phyloP scores from a whole-genome alignment of 441 rosid genomes.

The Pelargonium cotyledonis region DNA sequence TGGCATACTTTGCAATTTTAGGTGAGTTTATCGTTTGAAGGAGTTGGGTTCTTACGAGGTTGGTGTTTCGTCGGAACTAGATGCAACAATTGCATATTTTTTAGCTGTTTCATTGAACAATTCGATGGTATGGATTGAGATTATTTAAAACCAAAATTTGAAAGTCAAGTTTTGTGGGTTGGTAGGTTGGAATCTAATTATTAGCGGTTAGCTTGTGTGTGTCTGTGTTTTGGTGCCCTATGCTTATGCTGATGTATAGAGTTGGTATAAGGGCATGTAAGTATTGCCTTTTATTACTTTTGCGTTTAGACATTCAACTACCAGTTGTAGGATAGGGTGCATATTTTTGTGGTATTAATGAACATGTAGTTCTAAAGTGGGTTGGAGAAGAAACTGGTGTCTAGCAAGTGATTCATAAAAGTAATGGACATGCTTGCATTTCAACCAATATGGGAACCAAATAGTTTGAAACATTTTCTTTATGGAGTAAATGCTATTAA shows the following conservation, averaged over 20 bases:
- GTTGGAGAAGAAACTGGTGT: not conserved
- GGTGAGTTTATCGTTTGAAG: not conserved
- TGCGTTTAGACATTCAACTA: not conserved
- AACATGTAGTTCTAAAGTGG: not conserved
- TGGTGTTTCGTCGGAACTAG: not conserved
- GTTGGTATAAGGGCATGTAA: not conserved
- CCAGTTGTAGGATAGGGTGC: not conserved
- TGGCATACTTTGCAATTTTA: not conserved
- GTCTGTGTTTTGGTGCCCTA: not conserved
- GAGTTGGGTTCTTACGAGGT: not conserved
- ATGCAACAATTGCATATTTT: not conserved
- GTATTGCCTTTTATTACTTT: not conserved
- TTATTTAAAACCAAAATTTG: too few species aligned
- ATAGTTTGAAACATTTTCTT: not conserved
- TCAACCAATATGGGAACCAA: not conserved
- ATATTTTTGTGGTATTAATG: not conserved
- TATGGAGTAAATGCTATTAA: not conserved
- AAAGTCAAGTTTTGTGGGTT: constrained; percentile 4
- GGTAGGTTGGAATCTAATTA: not conserved
- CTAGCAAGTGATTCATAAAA: not conserved
- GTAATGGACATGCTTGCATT: not conserved
- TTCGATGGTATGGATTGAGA: not conserved
- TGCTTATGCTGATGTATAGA: constrained; percentile 2
- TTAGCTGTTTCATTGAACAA: not conserved
- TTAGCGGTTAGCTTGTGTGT: not conserved